A percentile compares a stretch with the other conserved stretches of the same genome.
Conservation (phyloP, 257 asterid genomes). For the Nicotiana noctiflora region DNA sequence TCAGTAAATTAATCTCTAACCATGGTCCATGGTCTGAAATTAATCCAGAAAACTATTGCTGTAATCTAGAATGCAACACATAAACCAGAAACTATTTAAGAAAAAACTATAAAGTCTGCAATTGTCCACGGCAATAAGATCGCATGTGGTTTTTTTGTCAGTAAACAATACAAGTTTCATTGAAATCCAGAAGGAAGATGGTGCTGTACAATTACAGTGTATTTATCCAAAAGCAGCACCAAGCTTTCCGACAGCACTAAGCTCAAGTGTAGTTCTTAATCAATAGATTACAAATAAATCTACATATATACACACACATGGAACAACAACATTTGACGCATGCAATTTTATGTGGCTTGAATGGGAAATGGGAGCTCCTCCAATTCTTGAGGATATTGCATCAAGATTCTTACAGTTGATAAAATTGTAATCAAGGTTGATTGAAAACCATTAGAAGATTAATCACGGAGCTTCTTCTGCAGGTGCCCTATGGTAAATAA, state of each 20-base stretch:
- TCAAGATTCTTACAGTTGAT: slow-evolving; percentile 19
- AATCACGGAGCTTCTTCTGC: slow-evolving; percentile 36
- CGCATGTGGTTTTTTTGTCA: neutral
- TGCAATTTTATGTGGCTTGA: neutral
- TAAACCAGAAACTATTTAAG: neutral
- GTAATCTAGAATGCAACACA: neutral
- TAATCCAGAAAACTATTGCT: neutral
- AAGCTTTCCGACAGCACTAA: neutral
- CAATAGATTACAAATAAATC: neutral
- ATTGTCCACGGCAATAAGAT: neutral
- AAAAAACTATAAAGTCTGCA: neutral
- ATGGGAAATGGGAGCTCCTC: neutral
- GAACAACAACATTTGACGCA: neutral
- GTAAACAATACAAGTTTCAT: neutral
- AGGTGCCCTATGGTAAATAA: slow-evolving; percentile 55
- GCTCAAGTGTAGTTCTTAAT: neutral
- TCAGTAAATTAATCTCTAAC: neutral
- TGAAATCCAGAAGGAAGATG: neutral
- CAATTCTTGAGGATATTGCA: neutral
- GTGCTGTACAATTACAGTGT: neutral
- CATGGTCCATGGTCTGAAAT: neutral
- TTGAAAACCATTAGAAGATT: slow-evolving; percentile 12
- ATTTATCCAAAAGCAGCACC: neutral
- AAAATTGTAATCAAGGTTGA: slow-evolving; percentile 8
- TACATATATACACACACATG: neutral